These are phyloP conservation scores for Dactylis glomerata DNA, from an alignment of 176 grass and related monocot species.

Conservation along the genomic window DNA sequence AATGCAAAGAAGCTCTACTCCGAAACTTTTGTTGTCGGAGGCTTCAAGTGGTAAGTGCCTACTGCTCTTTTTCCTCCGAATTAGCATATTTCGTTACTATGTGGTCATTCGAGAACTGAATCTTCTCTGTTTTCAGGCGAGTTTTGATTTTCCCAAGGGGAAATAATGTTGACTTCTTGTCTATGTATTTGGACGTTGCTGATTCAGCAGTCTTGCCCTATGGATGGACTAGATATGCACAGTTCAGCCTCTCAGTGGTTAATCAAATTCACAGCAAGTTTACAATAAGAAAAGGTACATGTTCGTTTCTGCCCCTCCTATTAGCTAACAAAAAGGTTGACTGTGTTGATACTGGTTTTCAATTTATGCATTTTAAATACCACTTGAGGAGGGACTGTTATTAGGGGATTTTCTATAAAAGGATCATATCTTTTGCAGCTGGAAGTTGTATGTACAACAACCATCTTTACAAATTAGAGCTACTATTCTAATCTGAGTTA, in stretches of 20 bases:
- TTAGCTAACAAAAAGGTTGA: background rate
- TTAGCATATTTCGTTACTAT: background rate
- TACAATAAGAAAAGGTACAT: slow-evolving; percentile 93
- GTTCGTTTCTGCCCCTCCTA: background rate
- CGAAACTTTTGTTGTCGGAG: slow-evolving; percentile 79
- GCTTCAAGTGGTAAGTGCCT: slow-evolving; percentile 76
- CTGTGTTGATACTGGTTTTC: background rate
- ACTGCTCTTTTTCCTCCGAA: background rate
- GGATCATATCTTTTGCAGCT: background rate
- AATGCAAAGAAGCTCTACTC: slow-evolving; percentile 91
- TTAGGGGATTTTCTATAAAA: background rate
- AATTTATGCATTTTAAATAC: background rate
- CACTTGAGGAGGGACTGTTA: too few relatives aligned
- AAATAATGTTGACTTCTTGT: slow-evolving; percentile 96
- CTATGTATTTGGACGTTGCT: slow-evolving; percentile 97
- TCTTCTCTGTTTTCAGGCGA: slow-evolving; percentile 53
- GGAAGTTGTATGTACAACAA: background rate
- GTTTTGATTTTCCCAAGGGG: slow-evolving; percentile 96
- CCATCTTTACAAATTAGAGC: background rate
- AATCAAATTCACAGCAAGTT: slow-evolving; percentile 95
- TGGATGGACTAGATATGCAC: slow-evolving; percentile 98
- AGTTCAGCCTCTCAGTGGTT: slow-evolving; percentile 79
- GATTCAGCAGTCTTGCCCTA: slow-evolving; percentile 86
- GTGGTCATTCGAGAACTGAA: background rate
- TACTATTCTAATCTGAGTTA: background rate